phyloP scores from a whole-genome alignment of 352 stramenopile species.

The Pythium rishiriense region DNA sequence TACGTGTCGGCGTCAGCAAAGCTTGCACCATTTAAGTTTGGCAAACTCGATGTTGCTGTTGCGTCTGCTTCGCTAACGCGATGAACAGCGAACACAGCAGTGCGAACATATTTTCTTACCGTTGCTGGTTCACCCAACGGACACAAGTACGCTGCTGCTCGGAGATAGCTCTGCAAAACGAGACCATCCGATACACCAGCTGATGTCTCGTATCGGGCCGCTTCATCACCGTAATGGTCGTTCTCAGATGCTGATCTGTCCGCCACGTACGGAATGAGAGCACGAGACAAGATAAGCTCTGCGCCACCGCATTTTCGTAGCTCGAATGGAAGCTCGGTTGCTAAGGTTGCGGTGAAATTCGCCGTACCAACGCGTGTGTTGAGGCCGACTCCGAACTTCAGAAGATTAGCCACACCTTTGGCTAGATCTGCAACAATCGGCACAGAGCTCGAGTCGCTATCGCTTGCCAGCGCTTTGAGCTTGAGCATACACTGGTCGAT shows the following conservation, averaged over 20 bases:
- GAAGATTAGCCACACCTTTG: constrained; percentile 47
- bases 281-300: constrained; percentile 50
- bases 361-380: constrained; percentile 80
- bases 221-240: constrained; percentile 68
- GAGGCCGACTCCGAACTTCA: constrained; percentile 78
- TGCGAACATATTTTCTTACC: constrained; percentile 58
- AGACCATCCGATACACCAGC: constrained; percentile 51
- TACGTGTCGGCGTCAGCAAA: constrained; percentile 30
- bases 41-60: neutral
- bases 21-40: neutral
- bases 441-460: constrained; percentile 35
- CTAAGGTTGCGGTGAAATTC: constrained; percentile 75
- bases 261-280: constrained; percentile 62
- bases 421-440: constrained; percentile 53
- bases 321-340: constrained; percentile 68
- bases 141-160: constrained; percentile 72
- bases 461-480: constrained; percentile 49
- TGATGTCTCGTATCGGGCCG: constrained; percentile 43
- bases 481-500: constrained; percentile 57
- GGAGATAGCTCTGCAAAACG: constrained; percentile 72
- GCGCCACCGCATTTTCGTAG: constrained; percentile 64
- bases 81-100: constrained; percentile 64
- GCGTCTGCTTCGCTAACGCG: constrained; percentile 12
- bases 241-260: constrained; percentile 64
- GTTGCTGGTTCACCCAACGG: constrained; percentile 48